A percentile compares a stretch with the other conserved stretches of the same genome.
These are phyloP conservation scores for Batkoa obscura DNA, from an alignment of 371 early-diverging fungal genomes.

Conservation along the genomic window DNA sequence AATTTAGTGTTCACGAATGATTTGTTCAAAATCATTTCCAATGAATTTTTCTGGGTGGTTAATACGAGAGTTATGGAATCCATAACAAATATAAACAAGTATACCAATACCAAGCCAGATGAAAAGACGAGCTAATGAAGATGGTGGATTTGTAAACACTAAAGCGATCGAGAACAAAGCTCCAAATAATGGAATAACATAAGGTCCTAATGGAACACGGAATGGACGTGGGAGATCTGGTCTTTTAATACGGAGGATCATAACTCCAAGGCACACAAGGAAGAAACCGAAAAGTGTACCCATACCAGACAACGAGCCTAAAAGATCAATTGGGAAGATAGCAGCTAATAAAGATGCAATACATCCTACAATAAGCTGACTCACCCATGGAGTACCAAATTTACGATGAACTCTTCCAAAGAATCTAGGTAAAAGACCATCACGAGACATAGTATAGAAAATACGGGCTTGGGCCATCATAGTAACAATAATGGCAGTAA, in stretches of 20 bases:
- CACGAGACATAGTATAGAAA: constrained; percentile 60
- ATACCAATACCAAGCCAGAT: constrained; percentile 50
- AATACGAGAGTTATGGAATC: constrained; percentile 9
- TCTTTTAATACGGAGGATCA: constrained; percentile 50
- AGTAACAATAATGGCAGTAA: constrained; percentile 50
- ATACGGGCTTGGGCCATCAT: constrained; percentile 76
- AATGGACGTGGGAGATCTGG: constrained; percentile 60
- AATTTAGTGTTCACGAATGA: no score
- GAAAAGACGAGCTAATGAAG: constrained; percentile 24
- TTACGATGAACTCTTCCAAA: constrained; percentile 21
- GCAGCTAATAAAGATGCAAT: constrained; percentile 50
- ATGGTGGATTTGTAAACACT: constrained; percentile 32
- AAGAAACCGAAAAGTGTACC: constrained; percentile 75
- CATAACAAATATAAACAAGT: constrained; percentile 40
- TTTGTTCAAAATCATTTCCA: no score
- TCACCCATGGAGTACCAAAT: constrained; percentile 50
- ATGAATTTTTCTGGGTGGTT: constrained; percentile 8
- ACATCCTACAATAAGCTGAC: constrained; percentile 43
- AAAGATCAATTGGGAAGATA: constrained; percentile 56
- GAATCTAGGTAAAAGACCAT: constrained; percentile 14
- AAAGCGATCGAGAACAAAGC: constrained; percentile 32
- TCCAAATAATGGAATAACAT: constrained; percentile 38
- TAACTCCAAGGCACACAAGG: constrained; percentile 53
- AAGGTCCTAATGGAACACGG: constrained; percentile 48
- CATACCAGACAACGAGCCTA: constrained; percentile 68